These are phyloP conservation scores for Pholiota conissans DNA, from an alignment of 768 basidiomycete genomes.

Conservation along the genomic window DNA sequence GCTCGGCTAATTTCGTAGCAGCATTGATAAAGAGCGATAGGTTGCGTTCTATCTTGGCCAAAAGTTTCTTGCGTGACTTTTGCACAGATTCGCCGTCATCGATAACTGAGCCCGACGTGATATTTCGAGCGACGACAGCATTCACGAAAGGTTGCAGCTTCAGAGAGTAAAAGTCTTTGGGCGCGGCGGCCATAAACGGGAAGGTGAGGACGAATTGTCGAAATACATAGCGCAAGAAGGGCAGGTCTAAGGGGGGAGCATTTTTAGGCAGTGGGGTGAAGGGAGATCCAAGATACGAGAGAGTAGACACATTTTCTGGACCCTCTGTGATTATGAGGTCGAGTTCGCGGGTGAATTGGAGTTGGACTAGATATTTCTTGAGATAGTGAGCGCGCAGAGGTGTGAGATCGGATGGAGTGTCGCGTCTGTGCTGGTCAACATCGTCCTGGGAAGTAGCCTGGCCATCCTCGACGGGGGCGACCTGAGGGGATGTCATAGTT, in stretches of 20 bases:
- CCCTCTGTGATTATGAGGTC: conserved; percentile 52
- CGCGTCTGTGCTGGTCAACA: not conserved
- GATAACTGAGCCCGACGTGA: conserved; percentile 59
- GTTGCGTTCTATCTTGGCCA: conserved; percentile 83
- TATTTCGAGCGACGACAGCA: conserved; percentile 77
- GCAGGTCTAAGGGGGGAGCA: conserved; percentile 66
- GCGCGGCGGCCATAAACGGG: conserved; percentile 89
- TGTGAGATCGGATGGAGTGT: conserved; percentile 50
- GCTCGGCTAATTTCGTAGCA: conserved; percentile 79
- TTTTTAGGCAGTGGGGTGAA: conserved; percentile 72
- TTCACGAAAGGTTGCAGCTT: conserved; percentile 95
- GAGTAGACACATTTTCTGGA: conserved; percentile 48
- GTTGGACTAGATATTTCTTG: conserved; percentile 90
- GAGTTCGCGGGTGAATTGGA: conserved; percentile 84
- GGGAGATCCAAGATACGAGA: conserved; percentile 88
- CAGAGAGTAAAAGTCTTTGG: conserved; percentile 87
- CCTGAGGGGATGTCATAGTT: conserved; percentile 4
- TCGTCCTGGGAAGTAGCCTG: not conserved
- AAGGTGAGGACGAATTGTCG: conserved; percentile 93
- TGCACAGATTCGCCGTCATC: conserved; percentile 55
- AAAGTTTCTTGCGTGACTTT: conserved; percentile 63
- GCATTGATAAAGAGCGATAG: conserved; percentile 79
- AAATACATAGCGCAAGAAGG: conserved; percentile 88
- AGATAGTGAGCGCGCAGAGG: conserved; percentile 96
- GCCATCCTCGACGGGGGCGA: not conserved